These are phyloP conservation scores for Rhytidiadelphus loreus DNA, from an alignment of 225 moss, liverwort and hornwort species.

Conservation along the genomic window DNA sequence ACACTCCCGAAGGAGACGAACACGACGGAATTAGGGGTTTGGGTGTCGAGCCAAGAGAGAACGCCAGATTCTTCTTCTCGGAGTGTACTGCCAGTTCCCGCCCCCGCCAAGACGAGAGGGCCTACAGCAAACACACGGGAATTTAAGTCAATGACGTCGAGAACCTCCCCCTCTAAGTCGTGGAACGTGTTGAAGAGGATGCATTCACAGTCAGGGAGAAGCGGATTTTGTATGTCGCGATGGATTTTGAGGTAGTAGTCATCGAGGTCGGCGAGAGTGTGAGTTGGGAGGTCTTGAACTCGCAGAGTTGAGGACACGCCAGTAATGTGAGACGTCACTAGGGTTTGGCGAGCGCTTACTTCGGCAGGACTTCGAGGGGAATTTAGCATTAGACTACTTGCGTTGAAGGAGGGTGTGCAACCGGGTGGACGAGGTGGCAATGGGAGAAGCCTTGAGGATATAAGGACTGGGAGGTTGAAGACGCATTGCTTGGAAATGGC, in stretches of 20 bases:
- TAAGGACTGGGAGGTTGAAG: not conserved
- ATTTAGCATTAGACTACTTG: not conserved
- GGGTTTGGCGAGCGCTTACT: not conserved
- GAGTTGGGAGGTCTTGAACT: constrained; percentile 5
- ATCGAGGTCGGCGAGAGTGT: not conserved
- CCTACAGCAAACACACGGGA: not conserved
- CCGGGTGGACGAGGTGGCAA: not conserved
- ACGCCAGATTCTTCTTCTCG: not conserved
- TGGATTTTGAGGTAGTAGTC: not conserved
- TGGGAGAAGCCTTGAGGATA: not conserved
- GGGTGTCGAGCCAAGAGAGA: constrained; percentile 14
- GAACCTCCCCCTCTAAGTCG: constrained; percentile 12
- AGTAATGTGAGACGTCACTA: not conserved
- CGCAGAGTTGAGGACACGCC: constrained; percentile 1
- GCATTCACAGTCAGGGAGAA: constrained; percentile 1
- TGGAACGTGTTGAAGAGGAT: constrained; percentile 18
- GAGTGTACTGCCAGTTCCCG: not conserved
- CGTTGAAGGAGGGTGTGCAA: not conserved
- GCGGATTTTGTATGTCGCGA: not conserved
- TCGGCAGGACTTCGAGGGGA: not conserved
- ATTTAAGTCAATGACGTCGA: constrained; percentile 2
- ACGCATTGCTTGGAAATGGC: not conserved
- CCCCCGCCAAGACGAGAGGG: not conserved
- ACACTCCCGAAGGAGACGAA: constrained; percentile 23
- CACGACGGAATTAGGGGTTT: not conserved